These are phyloP conservation scores for Podospora conica DNA, from an alignment of 495 filamentous ascomycete genomes.

Conservation along the genomic window DNA sequence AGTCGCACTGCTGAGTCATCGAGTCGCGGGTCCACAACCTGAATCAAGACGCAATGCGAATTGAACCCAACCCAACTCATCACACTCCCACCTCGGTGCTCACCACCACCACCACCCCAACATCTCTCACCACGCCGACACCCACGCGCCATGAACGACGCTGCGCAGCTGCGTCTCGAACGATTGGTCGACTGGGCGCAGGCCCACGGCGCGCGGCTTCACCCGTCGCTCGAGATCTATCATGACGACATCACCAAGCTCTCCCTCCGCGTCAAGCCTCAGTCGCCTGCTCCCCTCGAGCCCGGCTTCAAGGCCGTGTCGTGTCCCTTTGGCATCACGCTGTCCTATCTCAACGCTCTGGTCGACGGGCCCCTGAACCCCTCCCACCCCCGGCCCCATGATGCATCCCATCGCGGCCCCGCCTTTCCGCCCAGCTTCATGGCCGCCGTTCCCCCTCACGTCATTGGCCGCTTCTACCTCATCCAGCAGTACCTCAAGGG, in stretches of 20 bases:
- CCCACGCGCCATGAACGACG: neutral
- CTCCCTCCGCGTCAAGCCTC: conserved; percentile 40
- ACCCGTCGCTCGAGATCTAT: conserved; percentile 41
- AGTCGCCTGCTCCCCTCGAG: conserved; percentile 13
- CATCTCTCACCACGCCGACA: neutral
- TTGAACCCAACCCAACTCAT: neutral
- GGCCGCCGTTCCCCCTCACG: conserved; percentile 33
- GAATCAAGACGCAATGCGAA: neutral
- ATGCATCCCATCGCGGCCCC: neutral
- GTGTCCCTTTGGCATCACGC: conserved; percentile 33
- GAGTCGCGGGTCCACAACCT: neutral
- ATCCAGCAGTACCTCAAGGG: conserved; percentile 43
- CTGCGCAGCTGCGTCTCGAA: neutral
- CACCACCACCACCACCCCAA: neutral
- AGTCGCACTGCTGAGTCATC: neutral
- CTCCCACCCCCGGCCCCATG: neutral
- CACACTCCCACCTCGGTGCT: neutral
- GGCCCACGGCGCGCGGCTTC: conserved; percentile 31
- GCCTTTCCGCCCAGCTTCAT: conserved; percentile 37
- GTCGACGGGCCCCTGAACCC: conserved; percentile 19
- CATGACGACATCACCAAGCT: conserved; percentile 35
- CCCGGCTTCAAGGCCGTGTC: conserved; percentile 31
- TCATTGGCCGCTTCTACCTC: conserved; percentile 44
- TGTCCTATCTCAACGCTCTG: conserved; percentile 44
- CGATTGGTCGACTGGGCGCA: conserved; percentile 31